phyloP scores from a whole-genome alignment of 1,284 basidiomycete genomes.

The Trichosporon sp. region DNA sequence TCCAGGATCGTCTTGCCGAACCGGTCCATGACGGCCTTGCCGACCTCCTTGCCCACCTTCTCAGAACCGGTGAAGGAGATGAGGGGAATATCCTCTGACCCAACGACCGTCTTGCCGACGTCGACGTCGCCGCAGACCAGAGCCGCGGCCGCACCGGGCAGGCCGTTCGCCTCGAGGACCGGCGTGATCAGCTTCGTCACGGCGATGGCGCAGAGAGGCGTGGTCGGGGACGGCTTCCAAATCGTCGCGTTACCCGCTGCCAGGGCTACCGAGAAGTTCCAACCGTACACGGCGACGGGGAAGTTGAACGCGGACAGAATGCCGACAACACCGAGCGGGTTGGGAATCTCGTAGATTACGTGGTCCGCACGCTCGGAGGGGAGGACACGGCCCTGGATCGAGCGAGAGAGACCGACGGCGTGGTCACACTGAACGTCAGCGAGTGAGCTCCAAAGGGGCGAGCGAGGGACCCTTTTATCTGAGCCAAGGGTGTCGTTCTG shows the following conservation, averaged over 20 bases:
- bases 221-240: slow-evolving; percentile 92
- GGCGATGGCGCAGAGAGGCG: slow-evolving; percentile 76
- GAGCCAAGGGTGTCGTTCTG: too few relatives aligned
- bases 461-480: neutral
- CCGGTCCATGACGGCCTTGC: slow-evolving; percentile 71
- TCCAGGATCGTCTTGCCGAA: slow-evolving; percentile 70
- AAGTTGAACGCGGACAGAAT: slow-evolving; percentile 92
- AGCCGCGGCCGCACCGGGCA: slow-evolving; percentile 79
- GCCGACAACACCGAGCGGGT: slow-evolving; percentile 89
- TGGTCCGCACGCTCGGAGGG: slow-evolving; percentile 87
- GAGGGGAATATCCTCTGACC: slow-evolving; percentile 73
- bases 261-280: slow-evolving; percentile 87
- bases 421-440: slow-evolving; percentile 60
- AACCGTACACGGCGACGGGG: slow-evolving; percentile 76
- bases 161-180: slow-evolving; percentile 77
- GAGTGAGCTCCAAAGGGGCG: neutral
- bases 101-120: slow-evolving; percentile 75
- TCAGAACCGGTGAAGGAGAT: slow-evolving; percentile 96
- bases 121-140: slow-evolving; percentile 82
- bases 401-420: slow-evolving; percentile 80
- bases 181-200: slow-evolving; percentile 78
- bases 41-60: slow-evolving; percentile 78
- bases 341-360: slow-evolving; percentile 83
- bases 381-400: slow-evolving; percentile 85
- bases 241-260: slow-evolving; percentile 86